A percentile compares a stretch with the other conserved stretches of the same genome.
Evolutionary conservation across 352 stramenopile genomes (phyloP).

Genomic region (Phytophthora fragariaefolia): DNA sequence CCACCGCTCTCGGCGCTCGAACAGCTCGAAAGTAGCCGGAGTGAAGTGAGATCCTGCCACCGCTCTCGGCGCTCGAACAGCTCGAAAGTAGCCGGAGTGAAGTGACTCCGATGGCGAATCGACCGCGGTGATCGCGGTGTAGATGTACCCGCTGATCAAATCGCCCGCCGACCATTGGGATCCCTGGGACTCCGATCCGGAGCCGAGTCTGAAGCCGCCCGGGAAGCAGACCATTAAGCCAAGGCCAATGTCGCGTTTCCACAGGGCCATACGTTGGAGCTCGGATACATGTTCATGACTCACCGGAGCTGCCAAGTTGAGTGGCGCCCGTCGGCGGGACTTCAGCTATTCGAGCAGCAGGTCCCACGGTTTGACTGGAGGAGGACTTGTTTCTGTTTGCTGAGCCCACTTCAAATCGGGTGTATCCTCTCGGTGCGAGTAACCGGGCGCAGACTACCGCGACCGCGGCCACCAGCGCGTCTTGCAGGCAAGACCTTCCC

Average conservation of each 20-base stretch:
- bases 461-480: slow-evolving; percentile 5
- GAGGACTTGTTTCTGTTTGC: slow-evolving; percentile 33
- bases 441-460: slow-evolving; percentile 15
- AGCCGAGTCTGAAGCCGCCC: slow-evolving; percentile 17
- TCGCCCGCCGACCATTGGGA: slow-evolving; percentile 14
- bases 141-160: slow-evolving; percentile 12
- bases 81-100: slow-evolving; percentile 23
- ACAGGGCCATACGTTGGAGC: slow-evolving; percentile 15
- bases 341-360: slow-evolving; percentile 13
- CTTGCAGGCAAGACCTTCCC: slow-evolving; percentile 8
- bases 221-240: slow-evolving; percentile 26
- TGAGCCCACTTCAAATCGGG: slow-evolving; percentile 29
- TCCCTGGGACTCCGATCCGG: slow-evolving; percentile 1
- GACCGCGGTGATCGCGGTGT: slow-evolving; percentile 5
- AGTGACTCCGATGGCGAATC: slow-evolving; percentile 9
- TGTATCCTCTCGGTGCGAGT: slow-evolving; percentile 33
- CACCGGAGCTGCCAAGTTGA: slow-evolving; percentile 5
- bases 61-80: not conserved
- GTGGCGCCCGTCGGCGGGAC: slow-evolving; percentile 12
- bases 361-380: slow-evolving; percentile 39
- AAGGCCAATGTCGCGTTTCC: slow-evolving; percentile 33
- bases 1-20: not conserved
- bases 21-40: slow-evolving; percentile 21
- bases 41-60: slow-evolving; percentile 11
- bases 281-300: slow-evolving; percentile 22